Conservation (phyloP, 176 grass and related monocot species). For the Eleusine indica region DNA sequence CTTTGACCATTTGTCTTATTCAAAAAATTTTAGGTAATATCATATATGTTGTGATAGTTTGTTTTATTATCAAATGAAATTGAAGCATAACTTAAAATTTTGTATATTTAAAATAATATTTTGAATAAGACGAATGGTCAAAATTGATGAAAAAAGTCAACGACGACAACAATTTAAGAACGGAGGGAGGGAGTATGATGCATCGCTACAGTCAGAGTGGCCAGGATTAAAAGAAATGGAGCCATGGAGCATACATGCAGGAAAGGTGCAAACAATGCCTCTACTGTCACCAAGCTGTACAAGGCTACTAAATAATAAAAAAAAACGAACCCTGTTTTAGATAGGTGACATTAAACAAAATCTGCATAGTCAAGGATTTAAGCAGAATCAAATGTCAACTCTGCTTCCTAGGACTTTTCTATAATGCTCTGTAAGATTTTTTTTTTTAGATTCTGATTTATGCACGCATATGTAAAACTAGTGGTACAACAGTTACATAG, state of each 20-base stretch:
- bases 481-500: not conserved
- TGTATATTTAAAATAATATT: too few species aligned
- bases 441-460: too few species aligned
- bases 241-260: not conserved
- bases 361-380: not conserved
- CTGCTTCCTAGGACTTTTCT: not conserved
- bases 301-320: not conserved
- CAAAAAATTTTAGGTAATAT: too few species aligned
- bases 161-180: too few species aligned
- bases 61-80: too few species aligned
- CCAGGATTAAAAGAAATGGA: conserved; percentile 12
- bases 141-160: too few species aligned
- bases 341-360: not conserved
- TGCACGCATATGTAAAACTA: not conserved
- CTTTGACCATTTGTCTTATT: too few species aligned
- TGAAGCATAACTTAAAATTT: too few species aligned
- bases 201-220: not conserved
- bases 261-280: not conserved
- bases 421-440: too few species aligned
- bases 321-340: not conserved
- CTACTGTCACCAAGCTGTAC: not conserved
- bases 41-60: too few species aligned
- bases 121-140: too few species aligned
- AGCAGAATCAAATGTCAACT: not conserved
- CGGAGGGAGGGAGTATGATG: not conserved